These are phyloP conservation scores for Russula sp. DNA, from an alignment of 768 basidiomycete species.

Conservation along the genomic window DNA sequence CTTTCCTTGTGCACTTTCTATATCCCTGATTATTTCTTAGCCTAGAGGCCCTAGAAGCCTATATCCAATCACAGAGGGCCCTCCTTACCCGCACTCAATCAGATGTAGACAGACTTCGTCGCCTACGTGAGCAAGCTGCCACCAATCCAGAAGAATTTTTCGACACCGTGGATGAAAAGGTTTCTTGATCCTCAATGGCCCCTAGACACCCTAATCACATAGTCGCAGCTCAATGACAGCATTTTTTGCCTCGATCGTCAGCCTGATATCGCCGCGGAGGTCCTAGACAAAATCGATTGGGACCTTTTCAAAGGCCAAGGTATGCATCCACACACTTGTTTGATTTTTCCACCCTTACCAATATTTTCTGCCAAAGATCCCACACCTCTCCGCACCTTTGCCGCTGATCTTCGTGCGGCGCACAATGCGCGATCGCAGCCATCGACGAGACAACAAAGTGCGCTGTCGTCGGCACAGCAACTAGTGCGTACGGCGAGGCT, in stretches of 20 bases:
- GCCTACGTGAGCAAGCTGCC: slow-evolving; percentile 38
- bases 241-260: slow-evolving; percentile 40
- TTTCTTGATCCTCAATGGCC: slow-evolving; percentile 26
- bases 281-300: slow-evolving; percentile 59
- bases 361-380: slow-evolving; percentile 41
- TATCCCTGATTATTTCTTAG: slow-evolving; percentile 28
- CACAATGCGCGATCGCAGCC: slow-evolving; percentile 38
- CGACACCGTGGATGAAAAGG: slow-evolving; percentile 33
- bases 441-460: slow-evolving; percentile 36
- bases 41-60: slow-evolving; percentile 60
- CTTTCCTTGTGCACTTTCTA: no score
- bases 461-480: slow-evolving; percentile 50
- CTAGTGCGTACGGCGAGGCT: slow-evolving; percentile 49
- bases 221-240: slow-evolving; percentile 30
- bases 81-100: slow-evolving; percentile 54
- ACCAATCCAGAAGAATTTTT: slow-evolving; percentile 33
- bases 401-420: slow-evolving; percentile 33
- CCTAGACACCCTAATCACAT: neutral
- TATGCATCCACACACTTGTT: slow-evolving; percentile 30
- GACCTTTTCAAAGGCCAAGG: slow-evolving; percentile 49
- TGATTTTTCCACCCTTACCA: neutral
- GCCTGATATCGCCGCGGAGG: slow-evolving; percentile 37
- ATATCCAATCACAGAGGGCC: slow-evolving; percentile 54
- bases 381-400: slow-evolving; percentile 44
- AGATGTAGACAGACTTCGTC: slow-evolving; percentile 54